Conservation (phyloP, 2,329 filamentous ascomycete genomes). For the Arachnopeziza araneosa region DNA sequence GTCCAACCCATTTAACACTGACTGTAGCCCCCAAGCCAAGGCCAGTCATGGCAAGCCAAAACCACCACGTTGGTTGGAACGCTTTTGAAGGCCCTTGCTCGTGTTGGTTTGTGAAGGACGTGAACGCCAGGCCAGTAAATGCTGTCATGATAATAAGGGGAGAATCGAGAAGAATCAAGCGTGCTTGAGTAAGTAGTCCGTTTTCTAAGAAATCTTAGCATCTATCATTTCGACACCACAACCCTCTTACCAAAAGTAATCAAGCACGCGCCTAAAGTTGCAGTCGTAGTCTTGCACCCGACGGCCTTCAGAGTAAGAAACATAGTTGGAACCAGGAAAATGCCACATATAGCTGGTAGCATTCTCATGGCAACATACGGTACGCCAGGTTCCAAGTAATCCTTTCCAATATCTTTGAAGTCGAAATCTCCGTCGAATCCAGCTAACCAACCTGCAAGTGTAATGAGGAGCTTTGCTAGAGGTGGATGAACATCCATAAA, state of each 20-base stretch:
- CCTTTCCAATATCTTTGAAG: constrained; percentile 99
- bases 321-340: constrained; percentile 84
- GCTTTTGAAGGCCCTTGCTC: constrained; percentile 85
- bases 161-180: constrained; percentile 92
- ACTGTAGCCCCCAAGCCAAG: constrained; percentile 82
- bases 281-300: constrained; percentile 82
- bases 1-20: constrained; percentile 97
- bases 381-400: constrained; percentile 90
- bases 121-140: constrained; percentile 83
- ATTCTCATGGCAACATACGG: constrained; percentile 98
- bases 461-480: constrained; percentile 92
- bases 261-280: constrained; percentile 74
- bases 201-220: constrained; percentile 60
- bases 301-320: constrained; percentile 89
- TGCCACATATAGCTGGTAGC: constrained; percentile 83
- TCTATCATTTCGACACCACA: neutral
- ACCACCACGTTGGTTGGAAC: constrained; percentile 92
- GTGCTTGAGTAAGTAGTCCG: constrained; percentile 88
- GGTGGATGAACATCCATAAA: constrained; percentile 99
- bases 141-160: constrained; percentile 91
- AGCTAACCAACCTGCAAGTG: constrained; percentile 87
- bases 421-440: constrained; percentile 95
- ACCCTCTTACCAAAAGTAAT: constrained; percentile 75
- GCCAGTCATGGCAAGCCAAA: constrained; percentile 87
- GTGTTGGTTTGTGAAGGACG: constrained; percentile 93